Base-by-base conservation (phyloP, 345 rosid species). In the Psidium friedrichsthalianum region DNA sequence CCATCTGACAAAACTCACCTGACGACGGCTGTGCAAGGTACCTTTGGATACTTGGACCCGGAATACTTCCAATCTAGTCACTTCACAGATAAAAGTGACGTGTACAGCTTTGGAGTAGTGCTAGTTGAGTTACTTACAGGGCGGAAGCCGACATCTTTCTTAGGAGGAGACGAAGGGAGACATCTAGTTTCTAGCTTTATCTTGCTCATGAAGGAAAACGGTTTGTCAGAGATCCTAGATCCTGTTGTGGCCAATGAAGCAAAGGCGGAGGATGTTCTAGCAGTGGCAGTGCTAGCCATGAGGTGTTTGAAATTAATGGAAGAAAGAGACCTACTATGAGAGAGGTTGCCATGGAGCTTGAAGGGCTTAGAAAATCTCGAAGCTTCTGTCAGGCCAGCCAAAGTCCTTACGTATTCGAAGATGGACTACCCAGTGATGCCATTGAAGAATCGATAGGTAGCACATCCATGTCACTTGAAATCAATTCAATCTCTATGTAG, bases 11-110 rank as follows among this genome's bases (percentile, higher is more conserved):
- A 91, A 29, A 87, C 89, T 51, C 91, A 90, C 83, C 78, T 93
- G 83, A 87, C 91, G 24, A 92, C 90, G 12, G 49, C 89, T 84
- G 89, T 91, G n/a, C 91, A 91, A 42, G 93, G 94, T 24, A 90
- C 93, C 15, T 61, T 90, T 22, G 93, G 93, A 5, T 92, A 92
- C 29, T 54, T 92, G 82, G 92, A 92, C 87, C 93, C 92, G 5
- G 92, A 90, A 53, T 92, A 92, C 87, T 87, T 87, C 69, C 88
- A 61, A 5, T 86, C 90, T 0, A 83, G 87, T 57, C 86, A 74
- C 24, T 87, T 85, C 5, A 88, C 92, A 2, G 87, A 87, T 27
- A 91, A 92, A 83, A 92, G 93, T 3, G 92, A 91, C 85, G 94
- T 92, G 1, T 91, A 90, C 15, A 91, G 92, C 61, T 92, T 91